Conservation (phyloP, 768 basidiomycete genomes). For the Thelephora ganbajun region DNA sequence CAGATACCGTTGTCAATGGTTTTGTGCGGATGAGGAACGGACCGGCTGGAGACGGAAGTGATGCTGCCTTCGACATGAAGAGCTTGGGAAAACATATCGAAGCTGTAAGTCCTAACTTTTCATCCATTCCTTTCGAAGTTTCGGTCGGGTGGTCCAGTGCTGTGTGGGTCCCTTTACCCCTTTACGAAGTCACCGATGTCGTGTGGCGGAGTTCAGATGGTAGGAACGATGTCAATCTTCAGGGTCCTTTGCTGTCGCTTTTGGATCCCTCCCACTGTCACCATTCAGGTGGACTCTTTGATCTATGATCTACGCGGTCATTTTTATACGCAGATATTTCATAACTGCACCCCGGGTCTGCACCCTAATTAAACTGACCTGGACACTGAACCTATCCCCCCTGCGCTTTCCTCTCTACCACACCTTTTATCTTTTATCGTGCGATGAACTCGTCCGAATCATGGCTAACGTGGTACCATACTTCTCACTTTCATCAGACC, state of each 20-base stretch:
- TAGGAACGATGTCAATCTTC: no score
- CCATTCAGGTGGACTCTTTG: background rate
- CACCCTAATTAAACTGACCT: no score
- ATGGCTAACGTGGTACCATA: no score
- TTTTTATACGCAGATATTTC: background rate
- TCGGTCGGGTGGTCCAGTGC: no score
- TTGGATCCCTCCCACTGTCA: background rate
- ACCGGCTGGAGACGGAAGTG: constrained; percentile 60
- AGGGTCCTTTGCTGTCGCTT: no score
- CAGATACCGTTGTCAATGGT: constrained; percentile 17
- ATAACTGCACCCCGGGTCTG: no score
- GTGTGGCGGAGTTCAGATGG: background rate
- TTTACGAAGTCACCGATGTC: background rate
- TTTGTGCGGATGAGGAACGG: constrained; percentile 5
- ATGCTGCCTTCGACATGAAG: constrained; percentile 95
- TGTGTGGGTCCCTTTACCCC: background rate
- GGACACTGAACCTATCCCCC: no score
- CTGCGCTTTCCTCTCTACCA: no score
- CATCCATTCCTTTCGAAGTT: background rate
- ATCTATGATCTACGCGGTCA: background rate
- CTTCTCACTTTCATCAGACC: constrained; percentile 19
- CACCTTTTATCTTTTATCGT: no score
- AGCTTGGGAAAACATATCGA: constrained; percentile 96
- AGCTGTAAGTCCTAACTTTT: constrained; percentile 48
- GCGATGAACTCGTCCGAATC: no score